Evolutionary conservation across 2,329 filamentous ascomycete genomes (phyloP).

Genomic region (Clathrospora elynae): DNA sequence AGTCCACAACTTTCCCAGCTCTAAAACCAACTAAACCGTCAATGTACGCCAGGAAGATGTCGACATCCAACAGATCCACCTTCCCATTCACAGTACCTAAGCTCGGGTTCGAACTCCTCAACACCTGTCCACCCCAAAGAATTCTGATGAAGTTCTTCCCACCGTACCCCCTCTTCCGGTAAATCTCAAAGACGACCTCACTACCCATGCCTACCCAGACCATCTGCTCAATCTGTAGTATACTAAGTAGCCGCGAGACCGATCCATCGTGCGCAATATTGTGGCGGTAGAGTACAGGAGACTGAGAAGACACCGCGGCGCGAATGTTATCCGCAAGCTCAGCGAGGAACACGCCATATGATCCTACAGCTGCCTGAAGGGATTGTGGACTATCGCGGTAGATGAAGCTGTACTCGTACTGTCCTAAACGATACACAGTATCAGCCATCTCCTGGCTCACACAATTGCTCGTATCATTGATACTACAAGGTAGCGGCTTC

Average conservation of each 20-base stretch:
- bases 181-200: conserved; percentile 79
- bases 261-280: conserved; percentile 83
- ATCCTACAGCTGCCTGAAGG: conserved; percentile 64
- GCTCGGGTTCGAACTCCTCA: conserved; percentile 70
- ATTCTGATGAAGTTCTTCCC: conserved; percentile 63
- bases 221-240: conserved; percentile 76
- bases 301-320: conserved; percentile 33
- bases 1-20: conserved; percentile 50
- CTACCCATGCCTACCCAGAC: conserved; percentile 84
- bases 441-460: conserved; percentile 67
- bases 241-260: conserved; percentile 67
- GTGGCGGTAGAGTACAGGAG: conserved; percentile 65
- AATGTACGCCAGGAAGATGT: conserved; percentile 70
- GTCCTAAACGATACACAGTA: conserved; percentile 73
- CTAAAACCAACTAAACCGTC: conserved; percentile 68
- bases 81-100: conserved; percentile 55
- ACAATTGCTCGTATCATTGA: conserved; percentile 59
- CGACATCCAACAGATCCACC: conserved; percentile 72
- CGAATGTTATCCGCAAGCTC: conserved; percentile 72
- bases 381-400: conserved; percentile 70
- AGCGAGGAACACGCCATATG: conserved; percentile 74
- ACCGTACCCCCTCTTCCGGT: conserved; percentile 23
- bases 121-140: conserved; percentile 70
- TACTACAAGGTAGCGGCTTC: conserved; percentile 72
- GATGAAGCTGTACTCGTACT: conserved; percentile 81